These are phyloP conservation scores for Aspergillus heteromorphus DNA, from an alignment of 495 filamentous ascomycete genomes.

Conservation along the genomic window DNA sequence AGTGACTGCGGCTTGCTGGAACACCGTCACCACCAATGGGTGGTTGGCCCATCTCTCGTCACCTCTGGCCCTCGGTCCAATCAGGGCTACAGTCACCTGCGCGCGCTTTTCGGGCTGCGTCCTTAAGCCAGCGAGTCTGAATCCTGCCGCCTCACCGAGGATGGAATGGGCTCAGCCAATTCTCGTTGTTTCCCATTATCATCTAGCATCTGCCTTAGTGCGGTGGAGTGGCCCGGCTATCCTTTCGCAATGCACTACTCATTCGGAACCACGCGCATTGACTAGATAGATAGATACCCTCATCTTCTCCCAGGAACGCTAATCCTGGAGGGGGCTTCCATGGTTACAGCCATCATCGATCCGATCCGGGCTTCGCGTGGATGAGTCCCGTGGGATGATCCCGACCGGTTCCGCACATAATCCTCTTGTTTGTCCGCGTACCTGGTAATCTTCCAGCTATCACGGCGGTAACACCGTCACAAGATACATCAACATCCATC, in stretches of 20 bases:
- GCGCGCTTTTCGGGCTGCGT: conserved; percentile 4
- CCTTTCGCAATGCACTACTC: conserved; percentile 1
- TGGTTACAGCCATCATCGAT: conserved; percentile 12
- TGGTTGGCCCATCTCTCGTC: no score
- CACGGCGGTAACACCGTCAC: conserved; percentile 13
- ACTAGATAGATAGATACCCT: not conserved
- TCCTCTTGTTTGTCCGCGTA: not conserved
- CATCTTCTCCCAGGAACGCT: no score
- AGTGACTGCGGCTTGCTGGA: conserved; percentile 11
- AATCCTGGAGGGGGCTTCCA: not conserved
- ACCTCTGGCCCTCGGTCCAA: conserved; percentile 15
- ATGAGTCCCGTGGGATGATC: conserved; percentile 15
- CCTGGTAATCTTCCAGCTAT: not conserved
- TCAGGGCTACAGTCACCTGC: not conserved
- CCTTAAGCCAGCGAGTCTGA: not conserved
- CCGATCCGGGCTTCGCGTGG: conserved; percentile 19
- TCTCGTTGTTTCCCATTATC: conserved; percentile 5
- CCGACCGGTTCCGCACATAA: conserved; percentile 14
- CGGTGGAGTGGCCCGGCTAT: conserved; percentile 1
- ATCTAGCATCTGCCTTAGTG: not conserved
- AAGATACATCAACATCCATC: conserved; percentile 5
- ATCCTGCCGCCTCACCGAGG: conserved; percentile 17
- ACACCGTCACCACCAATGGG: conserved; percentile 1
- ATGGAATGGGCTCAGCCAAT: conserved; percentile 12
- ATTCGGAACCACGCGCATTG: conserved; percentile 6